Evolutionary conservation across 345 rosid genomes (phyloP), one percentile per base, ranked within the genome.

Genomic region (Syzygium oleosum): DNA sequence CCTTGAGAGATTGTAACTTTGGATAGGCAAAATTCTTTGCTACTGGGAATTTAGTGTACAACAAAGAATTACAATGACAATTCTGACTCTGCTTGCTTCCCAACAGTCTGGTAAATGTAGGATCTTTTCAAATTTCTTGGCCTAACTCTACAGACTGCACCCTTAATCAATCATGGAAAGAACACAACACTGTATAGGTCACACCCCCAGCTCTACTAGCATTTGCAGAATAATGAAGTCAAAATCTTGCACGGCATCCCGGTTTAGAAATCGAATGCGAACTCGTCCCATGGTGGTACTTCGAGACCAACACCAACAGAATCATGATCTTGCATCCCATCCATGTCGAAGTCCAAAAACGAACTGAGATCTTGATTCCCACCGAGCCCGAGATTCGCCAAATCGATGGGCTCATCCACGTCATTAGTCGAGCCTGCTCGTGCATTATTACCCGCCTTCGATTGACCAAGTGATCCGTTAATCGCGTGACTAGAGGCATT

Each of bases 261-360:
- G 4, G 23, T 54, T 52, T 54, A 58, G 31, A 85, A 54, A 5
- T 85, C 86, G 1, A 85, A 58, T 51, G 95, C 89, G 51, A 98
- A 96, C 89, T 97, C 99, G 88, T 98, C 99, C 98, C 96, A 96
- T 29, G 99, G 88, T 1, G 90, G 99, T 91, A 97, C 94, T 87
- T 93, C 95, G 52, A 97, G 95, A 86, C 99, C 99, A 17, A 92
- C 91, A 86, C 99, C 99, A 17, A 92, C 91, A 4, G 96, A 88
- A 88, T 96, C 98, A 79, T 92, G 93, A 87, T 93, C 99, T 87
- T 92, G 99, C 88, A 94, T 91, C 14, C 94, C 95, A 63, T 96
- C 99, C 51, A 91, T 93, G 5, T 94, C 97, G 49, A 95, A 88
- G 88, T 93, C 94, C 12, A 96, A 92, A 94, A 96, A 95, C 9